Evolutionary conservation across 2,329 filamentous ascomycete species (phyloP), one percentile per base, ranked within the genome.

Genomic region (Botrytis medusae): DNA sequence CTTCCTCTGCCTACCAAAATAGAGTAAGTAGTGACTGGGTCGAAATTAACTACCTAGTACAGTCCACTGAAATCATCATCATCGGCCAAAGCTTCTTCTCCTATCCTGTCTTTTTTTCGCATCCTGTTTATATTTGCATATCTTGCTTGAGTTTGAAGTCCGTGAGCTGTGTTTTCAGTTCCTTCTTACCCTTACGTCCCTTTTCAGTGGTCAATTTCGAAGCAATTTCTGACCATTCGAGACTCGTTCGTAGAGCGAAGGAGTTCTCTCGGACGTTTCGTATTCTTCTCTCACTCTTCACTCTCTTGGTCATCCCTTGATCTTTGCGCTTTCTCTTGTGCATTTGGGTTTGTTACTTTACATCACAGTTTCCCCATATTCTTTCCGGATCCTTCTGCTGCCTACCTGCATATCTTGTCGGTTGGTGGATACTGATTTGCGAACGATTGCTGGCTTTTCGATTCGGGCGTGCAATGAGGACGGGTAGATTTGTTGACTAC

Each of bases 281-380:
- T 71, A 61, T 75, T 72, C 64, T 73, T 75, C 70, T 63, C 54
- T 64, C 75, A 76, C 72, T 69, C 65, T 40, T 77, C 75, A 68
- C 72, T 78, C 76, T 78, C 73, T 79, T 78, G 76, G 77, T 73
- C 74, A 57, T 72, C 20, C 59, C 65, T 74, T 75, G 67, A 70
- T 74, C 73, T 74, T 73, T 75, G 72, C 67, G 51, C 46, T 72
- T 54, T 34, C n/a, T 46, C 44, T 32, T 54, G 32, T 54, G 37
- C 69, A n/a, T 54, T 20, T 67, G 37, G 60, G 46, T 72, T 72
- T 70, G 44, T 73, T 71, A 40, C 67, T 74, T 72, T 71, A 64
- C 60, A 51, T 72, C 69, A 74, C 64, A 48, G 70, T 60, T 59
- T 69, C 61, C 71, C 71, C 64, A 61, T 69, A 72, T 48, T 74